Conservation (phyloP, 257 asterid genomes). For the Capsicum baccatum region DNA sequence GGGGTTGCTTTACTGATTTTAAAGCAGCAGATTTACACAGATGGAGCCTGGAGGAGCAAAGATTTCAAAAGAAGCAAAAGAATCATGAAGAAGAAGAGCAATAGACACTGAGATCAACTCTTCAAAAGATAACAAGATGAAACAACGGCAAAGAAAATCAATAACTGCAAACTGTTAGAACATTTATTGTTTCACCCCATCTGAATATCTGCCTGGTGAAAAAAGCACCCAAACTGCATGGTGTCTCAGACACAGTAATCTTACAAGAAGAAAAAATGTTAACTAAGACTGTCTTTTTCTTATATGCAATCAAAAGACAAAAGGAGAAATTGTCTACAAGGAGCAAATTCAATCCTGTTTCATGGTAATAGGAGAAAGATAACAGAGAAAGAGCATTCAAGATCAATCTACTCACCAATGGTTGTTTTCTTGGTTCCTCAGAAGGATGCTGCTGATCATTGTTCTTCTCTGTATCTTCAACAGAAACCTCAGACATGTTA, state of each 20-base stretch:
- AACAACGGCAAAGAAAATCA: neutral
- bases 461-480: conserved; percentile 62
- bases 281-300: neutral
- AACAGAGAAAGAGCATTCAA: neutral
- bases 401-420: conserved; percentile 57
- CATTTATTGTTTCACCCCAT: conserved; percentile 11
- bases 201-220: neutral
- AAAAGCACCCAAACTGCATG: neutral
- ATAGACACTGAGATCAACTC: neutral
- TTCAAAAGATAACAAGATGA: neutral
- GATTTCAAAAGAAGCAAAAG: conserved; percentile 2
- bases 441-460: conserved; percentile 54
- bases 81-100: conserved; percentile 14
- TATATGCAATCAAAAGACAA: neutral
- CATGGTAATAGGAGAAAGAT: neutral
- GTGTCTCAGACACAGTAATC: neutral
- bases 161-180: conserved; percentile 11
- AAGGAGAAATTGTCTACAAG: neutral
- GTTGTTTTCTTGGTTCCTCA: conserved; percentile 75
- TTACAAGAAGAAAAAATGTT: conserved; percentile 5
- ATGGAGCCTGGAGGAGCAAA: neutral
- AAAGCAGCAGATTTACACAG: neutral
- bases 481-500: conserved; percentile 44
- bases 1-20: conserved; percentile 25
- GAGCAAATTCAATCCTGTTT: conserved; percentile 1